Evolutionary conservation across 2,329 filamentous ascomycete genomes (phyloP).

Genomic region (Ascochyta clinopodiicola): DNA sequence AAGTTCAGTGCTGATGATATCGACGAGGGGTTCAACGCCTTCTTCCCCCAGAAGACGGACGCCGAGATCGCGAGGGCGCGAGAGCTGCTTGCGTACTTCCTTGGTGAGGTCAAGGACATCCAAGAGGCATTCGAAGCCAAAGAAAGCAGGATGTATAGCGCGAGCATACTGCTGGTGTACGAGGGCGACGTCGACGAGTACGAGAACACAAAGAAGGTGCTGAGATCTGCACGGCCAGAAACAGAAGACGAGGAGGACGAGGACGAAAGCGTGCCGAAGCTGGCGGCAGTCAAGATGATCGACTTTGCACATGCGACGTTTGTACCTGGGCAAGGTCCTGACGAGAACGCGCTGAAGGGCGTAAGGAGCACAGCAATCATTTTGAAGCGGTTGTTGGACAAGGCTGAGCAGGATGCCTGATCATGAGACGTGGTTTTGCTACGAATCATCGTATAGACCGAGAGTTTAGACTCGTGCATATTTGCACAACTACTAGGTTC

Average conservation of each 20-base stretch:
- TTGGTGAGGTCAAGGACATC: constrained; percentile 60
- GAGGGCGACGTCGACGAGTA: constrained; percentile 67
- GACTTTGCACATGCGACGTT: constrained; percentile 95
- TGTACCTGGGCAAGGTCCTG: constrained; percentile 80
- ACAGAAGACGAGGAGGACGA: constrained; percentile 53
- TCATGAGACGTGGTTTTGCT: background rate
- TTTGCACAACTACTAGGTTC: too few relatives aligned
- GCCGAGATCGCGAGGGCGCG: constrained; percentile 50
- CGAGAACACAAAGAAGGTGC: constrained; percentile 49
- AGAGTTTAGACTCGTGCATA: background rate
- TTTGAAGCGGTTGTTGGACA: constrained; percentile 66
- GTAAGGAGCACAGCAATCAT: constrained; percentile 75
- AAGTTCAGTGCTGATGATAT: constrained; percentile 62
- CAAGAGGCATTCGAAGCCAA: constrained; percentile 64
- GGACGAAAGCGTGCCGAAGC: constrained; percentile 61
- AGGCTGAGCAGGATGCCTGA: constrained; percentile 33
- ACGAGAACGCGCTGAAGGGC: constrained; percentile 81
- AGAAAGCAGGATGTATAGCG: constrained; percentile 72
- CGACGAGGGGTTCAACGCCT: constrained; percentile 64
- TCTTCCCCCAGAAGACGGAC: constrained; percentile 48
- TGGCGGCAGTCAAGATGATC: constrained; percentile 85
- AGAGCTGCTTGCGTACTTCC: constrained; percentile 53
- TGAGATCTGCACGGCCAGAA: constrained; percentile 21
- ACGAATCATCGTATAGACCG: constrained; percentile 13
- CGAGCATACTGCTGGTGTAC: constrained; percentile 70